Evolutionary conservation across 306 rosid genomes (phyloP), one percentile per base, ranked within the genome.

Genomic region (Amphicarpaea edgeworthii): DNA sequence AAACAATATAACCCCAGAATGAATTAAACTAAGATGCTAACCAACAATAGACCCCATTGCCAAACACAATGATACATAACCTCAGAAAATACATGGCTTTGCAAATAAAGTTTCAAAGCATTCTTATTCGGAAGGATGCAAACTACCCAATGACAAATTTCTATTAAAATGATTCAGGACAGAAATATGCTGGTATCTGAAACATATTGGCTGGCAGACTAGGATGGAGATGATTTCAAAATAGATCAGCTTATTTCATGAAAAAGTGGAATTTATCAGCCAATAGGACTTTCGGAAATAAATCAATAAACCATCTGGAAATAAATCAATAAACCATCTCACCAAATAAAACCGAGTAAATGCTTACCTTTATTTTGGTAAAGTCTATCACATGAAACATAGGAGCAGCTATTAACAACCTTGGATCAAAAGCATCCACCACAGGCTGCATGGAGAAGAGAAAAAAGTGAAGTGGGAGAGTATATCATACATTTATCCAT

Each of bases 341-440:
- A 14, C 50, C 12, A 42, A 16, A 38, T 30, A 45, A 64, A 47
- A 72, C 34, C 1, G 57, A 24, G 43, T 34, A 26, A 19, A 58
- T 26, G 30, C 75, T 20, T 77, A 90, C 95, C 90, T 87, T 88
- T 37, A 81, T 54, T 73, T 85, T 85, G 66, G 83, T 88, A 47
- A 92, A 92, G 88, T 92, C 96, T 49, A 92, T 63, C 72, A 86
- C 80, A 68, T 92, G 97, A 71, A 83, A 84, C 51, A 84, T 81
- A 26, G 97, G 83, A 60, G 97, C 83, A 82, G 96, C 87, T 57
- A 90, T 86, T 81, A 92, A 84, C 51, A 51, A 51, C 59, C 59
- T 51, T 19, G 59, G 59, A 51, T 51, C 59, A 51, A 51, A 51
- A 51, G 59, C 93, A 84, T 92, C 97, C 41, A 92, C 97, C 68